phyloP scores from a whole-genome alignment of 306 rosid species.

The Casuarina glauca region DNA sequence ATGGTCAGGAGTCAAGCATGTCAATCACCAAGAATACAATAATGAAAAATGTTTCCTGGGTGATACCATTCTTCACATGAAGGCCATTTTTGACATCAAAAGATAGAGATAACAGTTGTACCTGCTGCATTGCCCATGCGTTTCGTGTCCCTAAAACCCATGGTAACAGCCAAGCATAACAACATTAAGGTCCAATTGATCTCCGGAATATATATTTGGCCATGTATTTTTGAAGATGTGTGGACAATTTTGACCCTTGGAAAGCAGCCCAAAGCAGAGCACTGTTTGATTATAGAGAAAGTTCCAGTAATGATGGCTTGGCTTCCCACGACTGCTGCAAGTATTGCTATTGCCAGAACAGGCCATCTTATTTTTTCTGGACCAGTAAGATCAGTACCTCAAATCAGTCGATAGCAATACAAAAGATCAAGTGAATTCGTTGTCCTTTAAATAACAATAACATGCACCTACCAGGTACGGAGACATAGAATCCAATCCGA shows the following conservation, averaged over 20 bases:
- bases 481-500: constrained; percentile 85
- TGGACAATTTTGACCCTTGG: constrained; percentile 86
- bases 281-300: constrained; percentile 92
- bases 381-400: neutral
- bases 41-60: neutral
- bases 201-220: constrained; percentile 96
- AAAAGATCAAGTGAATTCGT: constrained; percentile 12
- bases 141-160: constrained; percentile 93
- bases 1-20: neutral
- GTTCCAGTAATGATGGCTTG: constrained; percentile 96
- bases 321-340: constrained; percentile 96
- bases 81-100: neutral
- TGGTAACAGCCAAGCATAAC: constrained; percentile 78
- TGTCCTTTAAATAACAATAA: constrained; percentile 6
- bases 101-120: constrained; percentile 29
- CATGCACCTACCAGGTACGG: constrained; percentile 79
- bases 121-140: constrained; percentile 98
- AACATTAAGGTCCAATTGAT: constrained; percentile 91
- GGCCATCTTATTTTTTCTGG: constrained; percentile 87
- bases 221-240: constrained; percentile 84
- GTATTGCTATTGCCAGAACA: constrained; percentile 88
- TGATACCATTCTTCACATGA: neutral
- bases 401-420: constrained; percentile 3
- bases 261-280: constrained; percentile 86
- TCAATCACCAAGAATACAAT: neutral